phyloP scores from a whole-genome alignment of 768 basidiomycete species.

The Podaxis sp. region DNA sequence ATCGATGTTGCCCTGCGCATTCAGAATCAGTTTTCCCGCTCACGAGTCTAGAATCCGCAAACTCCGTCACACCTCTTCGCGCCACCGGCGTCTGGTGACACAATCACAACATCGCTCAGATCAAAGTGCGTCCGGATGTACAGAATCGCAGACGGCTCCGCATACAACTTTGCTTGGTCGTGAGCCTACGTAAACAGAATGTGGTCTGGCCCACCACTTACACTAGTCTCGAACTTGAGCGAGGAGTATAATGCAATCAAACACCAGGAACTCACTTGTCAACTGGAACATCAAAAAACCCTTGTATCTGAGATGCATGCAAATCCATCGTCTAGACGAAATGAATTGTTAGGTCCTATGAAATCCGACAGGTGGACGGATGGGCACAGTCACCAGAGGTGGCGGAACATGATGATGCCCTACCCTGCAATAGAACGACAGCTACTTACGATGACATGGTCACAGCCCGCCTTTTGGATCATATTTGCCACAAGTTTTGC shows the following conservation, averaged over 20 bases:
- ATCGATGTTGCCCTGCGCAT: slow-evolving; percentile 87
- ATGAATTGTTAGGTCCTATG: slow-evolving; percentile 15
- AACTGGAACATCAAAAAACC: slow-evolving; percentile 99
- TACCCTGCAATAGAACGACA: background rate
- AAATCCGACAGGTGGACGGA: slow-evolving; percentile 8
- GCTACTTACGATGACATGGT: slow-evolving; percentile 89
- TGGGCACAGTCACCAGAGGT: background rate
- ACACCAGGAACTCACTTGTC: slow-evolving; percentile 79
- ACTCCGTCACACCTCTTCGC: slow-evolving; percentile 77
- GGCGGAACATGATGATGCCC: background rate
- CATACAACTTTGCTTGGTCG: slow-evolving; percentile 70
- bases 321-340: slow-evolving; percentile 89
- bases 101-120: slow-evolving; percentile 84
- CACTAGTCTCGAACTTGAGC: slow-evolving; percentile 19
- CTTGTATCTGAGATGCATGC: slow-evolving; percentile 98
- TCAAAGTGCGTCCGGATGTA: slow-evolving; percentile 95
- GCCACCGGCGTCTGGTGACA: slow-evolving; percentile 97
- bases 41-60: slow-evolving; percentile 5
- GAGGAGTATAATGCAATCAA: slow-evolving; percentile 17
- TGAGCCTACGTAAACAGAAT: slow-evolving; percentile 21
- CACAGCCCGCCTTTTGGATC: slow-evolving; percentile 88
- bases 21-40: slow-evolving; percentile 9
- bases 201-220: slow-evolving; percentile 19
- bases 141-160: slow-evolving; percentile 91
- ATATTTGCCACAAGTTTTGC: slow-evolving; percentile 99